Conservation (phyloP, 768 basidiomycete genomes). For the Sistotremastrum niveocremeum region DNA sequence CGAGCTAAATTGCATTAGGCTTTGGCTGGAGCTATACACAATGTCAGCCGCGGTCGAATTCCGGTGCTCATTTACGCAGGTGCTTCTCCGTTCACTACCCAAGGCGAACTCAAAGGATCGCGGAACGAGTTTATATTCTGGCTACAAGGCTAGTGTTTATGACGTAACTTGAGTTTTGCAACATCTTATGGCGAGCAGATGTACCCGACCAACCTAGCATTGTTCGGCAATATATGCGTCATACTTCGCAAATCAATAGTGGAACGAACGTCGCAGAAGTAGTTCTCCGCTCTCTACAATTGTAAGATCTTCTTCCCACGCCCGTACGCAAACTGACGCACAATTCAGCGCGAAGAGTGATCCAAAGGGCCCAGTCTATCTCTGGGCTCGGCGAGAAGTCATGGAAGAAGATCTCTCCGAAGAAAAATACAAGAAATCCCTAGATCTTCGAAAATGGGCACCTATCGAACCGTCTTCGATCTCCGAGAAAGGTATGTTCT, state of each 20-base stretch:
- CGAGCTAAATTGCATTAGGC: constrained; percentile 23
- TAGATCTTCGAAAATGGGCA: constrained; percentile 32
- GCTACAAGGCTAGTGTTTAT: constrained; percentile 38
- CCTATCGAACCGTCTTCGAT: constrained; percentile 36
- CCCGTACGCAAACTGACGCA: not conserved
- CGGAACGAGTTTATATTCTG: constrained; percentile 69
- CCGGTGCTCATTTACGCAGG: constrained; percentile 66
- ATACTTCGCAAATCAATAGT: constrained; percentile 44
- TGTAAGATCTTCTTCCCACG: constrained; percentile 23
- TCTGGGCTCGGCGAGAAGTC: constrained; percentile 60
- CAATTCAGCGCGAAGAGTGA: constrained; percentile 44
- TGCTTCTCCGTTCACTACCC: constrained; percentile 43
- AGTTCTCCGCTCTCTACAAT: constrained; percentile 47
- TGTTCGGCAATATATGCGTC: constrained; percentile 64
- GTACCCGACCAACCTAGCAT: constrained; percentile 59
- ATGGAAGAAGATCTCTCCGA: constrained; percentile 50
- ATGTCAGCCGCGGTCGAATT: constrained; percentile 44
- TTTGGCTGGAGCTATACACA: constrained; percentile 59
- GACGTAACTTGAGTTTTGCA: not conserved
- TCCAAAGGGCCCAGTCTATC: constrained; percentile 61
- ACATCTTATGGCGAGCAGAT: constrained; percentile 23
- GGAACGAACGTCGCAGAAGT: constrained; percentile 36
- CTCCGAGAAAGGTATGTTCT: constrained; percentile 21
- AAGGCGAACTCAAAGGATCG: constrained; percentile 44
- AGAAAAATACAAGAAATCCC: constrained; percentile 17